Evolutionary conservation across 2,329 filamentous ascomycete species (phyloP), one percentile per base, ranked within the genome.

Genomic region (Corinectria fuckeliana): DNA sequence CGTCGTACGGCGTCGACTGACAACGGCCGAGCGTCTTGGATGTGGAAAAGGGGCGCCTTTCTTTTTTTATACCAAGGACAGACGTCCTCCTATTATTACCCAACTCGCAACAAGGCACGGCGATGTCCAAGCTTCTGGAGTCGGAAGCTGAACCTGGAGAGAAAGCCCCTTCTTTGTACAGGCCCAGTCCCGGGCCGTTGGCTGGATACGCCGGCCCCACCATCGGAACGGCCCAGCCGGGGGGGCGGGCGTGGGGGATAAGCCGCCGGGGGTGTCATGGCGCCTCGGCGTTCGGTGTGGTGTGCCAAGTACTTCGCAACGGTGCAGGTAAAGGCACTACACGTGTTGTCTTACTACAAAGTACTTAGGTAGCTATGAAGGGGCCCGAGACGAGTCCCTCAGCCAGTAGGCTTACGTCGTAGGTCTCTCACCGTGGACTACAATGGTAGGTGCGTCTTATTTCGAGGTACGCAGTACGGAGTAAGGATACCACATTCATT

Each of bases 1-100:
- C 16, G 50, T 45, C 50, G 50, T 53, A 53, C 50, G 50, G 39
- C 50, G 26, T 52, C 50, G 50, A 23, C 50, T 41, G 50, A 52
- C 10, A 8, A 41, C 39, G 49, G 38, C 14, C 39, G 38, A 26
- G 42, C 11, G 20, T 48, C 23, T 16, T 8, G 10, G 36, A n/a
- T 5, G 18, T 14, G 26, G n/a, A 8, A 36, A 53, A 44, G 38
- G 18, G 36, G 45, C 28, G 10, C 25, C 38, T 18, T 11, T 38
- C 16, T 48, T 41, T 23, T n/a, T n/a, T n/a, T n/a, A n/a, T n/a
- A n/a, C 38, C 39, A 28, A 28, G 14, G 23, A n/a, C n/a, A 20
- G n/a, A 26, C 14, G 38, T 2, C 50, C 16, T n/a, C 56, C 56
- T 58, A 53, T 58, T 50, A 49, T n/a, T n/a, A n/a, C n/a, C 34